Percentiles rank a stretch among this genome's conserved stretches.
These are phyloP conservation scores for Bjerkandera adusta DNA, from an alignment of 1,284 basidiomycete genomes.

Conservation along the genomic window DNA sequence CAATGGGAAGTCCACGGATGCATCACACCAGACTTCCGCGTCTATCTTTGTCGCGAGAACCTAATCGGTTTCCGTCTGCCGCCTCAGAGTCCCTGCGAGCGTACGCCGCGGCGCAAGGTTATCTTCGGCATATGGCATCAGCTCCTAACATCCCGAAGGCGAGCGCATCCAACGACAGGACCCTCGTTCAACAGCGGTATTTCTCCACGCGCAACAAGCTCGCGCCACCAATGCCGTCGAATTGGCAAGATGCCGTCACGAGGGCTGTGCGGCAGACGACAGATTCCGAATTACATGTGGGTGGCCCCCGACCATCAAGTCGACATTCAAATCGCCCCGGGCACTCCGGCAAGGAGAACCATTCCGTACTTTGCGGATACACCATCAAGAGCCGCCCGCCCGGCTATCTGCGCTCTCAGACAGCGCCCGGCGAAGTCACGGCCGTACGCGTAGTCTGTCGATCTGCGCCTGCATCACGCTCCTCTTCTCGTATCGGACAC, in stretches of 20 bases:
- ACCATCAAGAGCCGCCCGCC: conserved; percentile 21
- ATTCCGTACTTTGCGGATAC: conserved; percentile 11
- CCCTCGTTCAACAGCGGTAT: conserved; percentile 2
- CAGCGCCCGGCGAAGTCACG: conserved; percentile 42
- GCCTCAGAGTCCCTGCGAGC: conserved; percentile 28
- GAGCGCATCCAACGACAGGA: background rate
- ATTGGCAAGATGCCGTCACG: conserved; percentile 64
- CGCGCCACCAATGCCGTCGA: conserved; percentile 47
- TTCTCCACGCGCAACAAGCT: conserved; percentile 18
- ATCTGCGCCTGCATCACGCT: conserved; percentile 53
- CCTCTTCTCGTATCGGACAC: conserved; percentile 32
- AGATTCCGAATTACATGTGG: conserved; percentile 41
- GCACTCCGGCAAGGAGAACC: conserved; percentile 19
- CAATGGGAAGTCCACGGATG: background rate
- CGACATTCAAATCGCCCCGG: conserved; percentile 18
- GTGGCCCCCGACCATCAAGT: conserved; percentile 34
- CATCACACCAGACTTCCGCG: background rate
- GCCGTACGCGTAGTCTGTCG: conserved; percentile 57
- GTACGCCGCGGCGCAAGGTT: conserved; percentile 53
- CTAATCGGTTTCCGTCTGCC: conserved; percentile 27
- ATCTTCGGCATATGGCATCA: conserved; percentile 69
- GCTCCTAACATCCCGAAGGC: conserved; percentile 44
- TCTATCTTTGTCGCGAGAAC: conserved; percentile 14
- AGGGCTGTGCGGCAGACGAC: conserved; percentile 49
- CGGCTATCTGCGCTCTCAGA: conserved; percentile 25